A percentile compares a stretch with the other conserved stretches of the same genome.
phyloP scores from a whole-genome alignment of 2,329 filamentous ascomycete genomes.

The Claviceps africana region DNA sequence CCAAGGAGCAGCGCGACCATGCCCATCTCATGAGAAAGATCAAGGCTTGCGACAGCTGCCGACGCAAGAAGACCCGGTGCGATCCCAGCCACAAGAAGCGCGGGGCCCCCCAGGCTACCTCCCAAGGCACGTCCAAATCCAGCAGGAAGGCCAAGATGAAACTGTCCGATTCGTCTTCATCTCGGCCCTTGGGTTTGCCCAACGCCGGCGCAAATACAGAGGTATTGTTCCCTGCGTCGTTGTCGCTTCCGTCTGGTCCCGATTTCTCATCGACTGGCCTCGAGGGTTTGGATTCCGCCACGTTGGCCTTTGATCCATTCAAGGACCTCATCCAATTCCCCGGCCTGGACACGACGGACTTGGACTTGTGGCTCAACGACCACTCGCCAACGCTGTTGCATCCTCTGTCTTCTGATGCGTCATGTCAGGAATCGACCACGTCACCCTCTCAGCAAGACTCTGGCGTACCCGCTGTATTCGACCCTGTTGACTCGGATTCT shows the following conservation, averaged over 20 bases:
- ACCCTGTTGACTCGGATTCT: constrained; percentile 3
- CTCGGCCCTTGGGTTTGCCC: constrained; percentile 11
- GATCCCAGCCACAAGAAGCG: constrained; percentile 45
- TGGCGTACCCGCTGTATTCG: constrained; percentile 5
- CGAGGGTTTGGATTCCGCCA: constrained; percentile 9
- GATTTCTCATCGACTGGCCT: constrained; percentile 11
- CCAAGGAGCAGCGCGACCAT: constrained; percentile 53
- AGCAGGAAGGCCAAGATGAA: constrained; percentile 27
- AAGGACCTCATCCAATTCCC: constrained; percentile 34
- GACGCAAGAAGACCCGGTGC: constrained; percentile 49
- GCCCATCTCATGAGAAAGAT: constrained; percentile 53
- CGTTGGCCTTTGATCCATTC: constrained; percentile 21
- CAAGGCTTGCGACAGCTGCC: constrained; percentile 51
- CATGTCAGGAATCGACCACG: constrained; percentile 13
- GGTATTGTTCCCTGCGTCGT: background rate
- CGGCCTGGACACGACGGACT: constrained; percentile 21
- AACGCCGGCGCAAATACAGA: background rate
- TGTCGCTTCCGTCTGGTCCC: constrained; percentile 9
- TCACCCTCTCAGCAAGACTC: constrained; percentile 14
- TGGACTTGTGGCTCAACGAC: constrained; percentile 31
- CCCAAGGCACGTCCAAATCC: constrained; percentile 17
- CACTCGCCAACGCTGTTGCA: constrained; percentile 26
- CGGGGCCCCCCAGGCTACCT: constrained; percentile 19
- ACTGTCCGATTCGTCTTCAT: constrained; percentile 7
- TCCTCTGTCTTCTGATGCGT: constrained; percentile 14